Percentiles rank a stretch among this genome's conserved stretches.
phyloP scores from a whole-genome alignment of 768 basidiomycete genomes.

The Termitomyces sp. region DNA sequence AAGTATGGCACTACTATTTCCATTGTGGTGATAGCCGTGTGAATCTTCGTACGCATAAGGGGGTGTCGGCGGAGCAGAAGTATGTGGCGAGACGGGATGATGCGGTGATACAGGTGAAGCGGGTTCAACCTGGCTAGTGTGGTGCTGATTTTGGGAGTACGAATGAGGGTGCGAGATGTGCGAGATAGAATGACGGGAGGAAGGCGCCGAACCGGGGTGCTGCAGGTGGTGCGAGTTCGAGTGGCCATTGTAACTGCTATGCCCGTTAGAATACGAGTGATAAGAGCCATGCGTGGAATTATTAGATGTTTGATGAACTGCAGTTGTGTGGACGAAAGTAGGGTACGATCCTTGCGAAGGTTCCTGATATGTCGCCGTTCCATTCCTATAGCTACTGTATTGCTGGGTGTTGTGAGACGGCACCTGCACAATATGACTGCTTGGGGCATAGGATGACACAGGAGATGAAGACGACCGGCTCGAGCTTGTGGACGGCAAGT shows the following conservation, averaged over 20 bases:
- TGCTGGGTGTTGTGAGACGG: constrained; percentile 19
- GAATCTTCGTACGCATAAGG: constrained; percentile 44
- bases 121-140: constrained; percentile 27
- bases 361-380: constrained; percentile 41
- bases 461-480: constrained; percentile 43
- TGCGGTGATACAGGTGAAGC: constrained; percentile 45
- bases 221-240: constrained; percentile 12
- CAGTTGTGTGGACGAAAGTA: constrained; percentile 33
- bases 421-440: constrained; percentile 19
- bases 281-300: constrained; percentile 19
- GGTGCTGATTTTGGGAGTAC: constrained; percentile 30
- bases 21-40: constrained; percentile 31
- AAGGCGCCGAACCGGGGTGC: constrained; percentile 22
- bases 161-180: constrained; percentile 53
- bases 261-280: constrained; percentile 29
- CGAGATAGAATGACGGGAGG: constrained; percentile 56
- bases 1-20: constrained; percentile 16
- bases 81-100: constrained; percentile 40
- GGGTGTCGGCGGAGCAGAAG: constrained; percentile 38
- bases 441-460: constrained; percentile 35
- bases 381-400: constrained; percentile 31
- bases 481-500: constrained; percentile 27
- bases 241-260: constrained; percentile 19
- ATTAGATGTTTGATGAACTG: constrained; percentile 22
- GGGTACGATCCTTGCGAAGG: constrained; percentile 30